Percentiles rank a stretch among this genome's conserved stretches.
phyloP scores from a whole-genome alignment of 2,329 filamentous ascomycete species.

The Grosmannia penicillata region DNA sequence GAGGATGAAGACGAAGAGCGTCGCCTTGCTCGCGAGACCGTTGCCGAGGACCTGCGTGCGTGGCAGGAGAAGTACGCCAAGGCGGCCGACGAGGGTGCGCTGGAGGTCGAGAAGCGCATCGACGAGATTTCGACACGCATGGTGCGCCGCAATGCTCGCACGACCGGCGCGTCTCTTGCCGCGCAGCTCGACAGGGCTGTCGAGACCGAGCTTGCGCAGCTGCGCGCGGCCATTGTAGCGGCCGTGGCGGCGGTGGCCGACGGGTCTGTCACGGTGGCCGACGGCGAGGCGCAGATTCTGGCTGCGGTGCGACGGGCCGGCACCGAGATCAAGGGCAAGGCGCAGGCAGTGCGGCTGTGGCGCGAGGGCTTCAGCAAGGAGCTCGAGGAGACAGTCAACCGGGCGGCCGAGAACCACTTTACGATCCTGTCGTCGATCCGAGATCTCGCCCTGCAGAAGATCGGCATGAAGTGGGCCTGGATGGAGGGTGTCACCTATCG shows the following conservation, averaged over 20 bases:
- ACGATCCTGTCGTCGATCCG: conserved; percentile 70
- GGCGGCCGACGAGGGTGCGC: conserved; percentile 66
- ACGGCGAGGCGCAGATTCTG: conserved; percentile 27
- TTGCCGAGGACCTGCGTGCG: conserved; percentile 61
- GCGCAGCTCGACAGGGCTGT: conserved; percentile 53
- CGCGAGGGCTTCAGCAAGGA: conserved; percentile 56
- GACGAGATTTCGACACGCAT: conserved; percentile 40
- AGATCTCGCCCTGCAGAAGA: conserved; percentile 74
- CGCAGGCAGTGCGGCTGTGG: conserved; percentile 66
- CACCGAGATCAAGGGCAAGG: conserved; percentile 58
- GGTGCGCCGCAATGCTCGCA: conserved; percentile 49
- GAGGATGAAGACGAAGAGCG: conserved; percentile 39
- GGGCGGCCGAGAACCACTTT: conserved; percentile 66
- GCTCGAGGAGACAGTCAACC: conserved; percentile 51
- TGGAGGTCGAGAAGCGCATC: conserved; percentile 56
- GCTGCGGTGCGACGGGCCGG: conserved; percentile 50
- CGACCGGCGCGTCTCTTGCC: conserved; percentile 51
- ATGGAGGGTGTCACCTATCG: conserved; percentile 93
- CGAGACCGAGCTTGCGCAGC: conserved; percentile 43
- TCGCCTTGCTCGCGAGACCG: conserved; percentile 46
- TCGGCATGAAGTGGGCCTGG: conserved; percentile 91
- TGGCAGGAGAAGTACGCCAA: conserved; percentile 85
- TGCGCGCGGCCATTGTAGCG: conserved; percentile 52
- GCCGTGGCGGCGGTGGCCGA: conserved; percentile 37
- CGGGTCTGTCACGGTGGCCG: conserved; percentile 19